Conservation (phyloP, 139 green algal species). For the Limnomonas spitsbergensis region DNA sequence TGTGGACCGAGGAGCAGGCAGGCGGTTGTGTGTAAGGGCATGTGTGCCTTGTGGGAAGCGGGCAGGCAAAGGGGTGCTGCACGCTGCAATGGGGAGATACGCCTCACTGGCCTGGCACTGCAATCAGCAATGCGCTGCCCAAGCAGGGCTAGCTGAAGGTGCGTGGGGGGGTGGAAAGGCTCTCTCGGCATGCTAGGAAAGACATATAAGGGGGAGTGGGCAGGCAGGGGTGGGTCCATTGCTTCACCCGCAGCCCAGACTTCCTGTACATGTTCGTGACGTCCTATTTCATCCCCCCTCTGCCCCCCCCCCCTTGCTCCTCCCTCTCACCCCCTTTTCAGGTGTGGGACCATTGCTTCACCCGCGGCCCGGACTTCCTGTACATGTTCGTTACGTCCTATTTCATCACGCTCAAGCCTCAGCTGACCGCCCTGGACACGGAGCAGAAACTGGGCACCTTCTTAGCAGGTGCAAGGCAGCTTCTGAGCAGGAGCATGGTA, state of each 20-base stretch:
- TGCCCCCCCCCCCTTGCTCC: too few species aligned
- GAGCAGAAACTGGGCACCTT: conserved; percentile 33
- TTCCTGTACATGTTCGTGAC: conserved; percentile 54
- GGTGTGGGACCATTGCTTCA: conserved; percentile 65
- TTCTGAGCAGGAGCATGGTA: too few species aligned
- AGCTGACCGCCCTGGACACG: conserved; percentile 29
- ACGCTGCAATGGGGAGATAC: too few species aligned
- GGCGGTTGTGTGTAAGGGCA: too few species aligned
- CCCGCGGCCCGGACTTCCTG: conserved; percentile 47
- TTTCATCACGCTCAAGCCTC: conserved; percentile 27
- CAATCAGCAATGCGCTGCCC: not conserved
- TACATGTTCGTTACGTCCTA: conserved; percentile 51
- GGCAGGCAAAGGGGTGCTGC: too few species aligned
- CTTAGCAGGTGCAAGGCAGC: conserved; percentile 19
- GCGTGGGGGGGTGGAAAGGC: not conserved
- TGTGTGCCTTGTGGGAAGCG: too few species aligned
- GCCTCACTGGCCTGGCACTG: too few species aligned
- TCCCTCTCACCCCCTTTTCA: too few species aligned
- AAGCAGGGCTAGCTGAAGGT: conserved; percentile 12
- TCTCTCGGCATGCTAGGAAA: too few species aligned
- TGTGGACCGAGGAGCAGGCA: not conserved
- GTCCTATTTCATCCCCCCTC: conserved; percentile 47
- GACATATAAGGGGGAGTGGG: too few species aligned
- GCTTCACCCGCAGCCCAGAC: conserved; percentile 46
- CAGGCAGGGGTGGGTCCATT: conserved; percentile 57